Percentiles rank a stretch among this genome's conserved stretches.
Evolutionary conservation across 106 monocot genomes (phyloP).

Genomic region (Platanthera zijinensis): DNA sequence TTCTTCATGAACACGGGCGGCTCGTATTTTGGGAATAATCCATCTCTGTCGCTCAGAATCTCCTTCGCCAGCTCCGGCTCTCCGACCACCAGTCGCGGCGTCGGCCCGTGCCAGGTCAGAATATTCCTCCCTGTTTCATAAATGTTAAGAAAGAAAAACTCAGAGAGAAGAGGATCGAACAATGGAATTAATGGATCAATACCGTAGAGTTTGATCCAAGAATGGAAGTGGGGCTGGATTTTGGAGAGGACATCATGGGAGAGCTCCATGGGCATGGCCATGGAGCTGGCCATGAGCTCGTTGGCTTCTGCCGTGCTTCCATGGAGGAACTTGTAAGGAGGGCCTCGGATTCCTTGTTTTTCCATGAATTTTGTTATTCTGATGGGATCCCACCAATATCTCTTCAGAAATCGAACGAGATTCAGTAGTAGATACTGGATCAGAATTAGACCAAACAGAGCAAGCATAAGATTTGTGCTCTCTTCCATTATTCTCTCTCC

Average conservation of each 20-base stretch:
- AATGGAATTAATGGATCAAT: background rate
- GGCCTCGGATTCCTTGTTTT: constrained; percentile 16
- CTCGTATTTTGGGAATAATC: constrained; percentile 10
- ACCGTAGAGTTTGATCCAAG: constrained; percentile 13
- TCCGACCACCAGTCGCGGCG: constrained; percentile 11
- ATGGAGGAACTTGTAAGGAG: constrained; percentile 10
- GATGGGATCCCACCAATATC: constrained; percentile 13
- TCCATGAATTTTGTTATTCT: constrained; percentile 12
- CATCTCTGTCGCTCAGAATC: constrained; percentile 8
- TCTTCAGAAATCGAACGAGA: constrained; percentile 9
- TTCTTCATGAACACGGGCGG: constrained; percentile 3
- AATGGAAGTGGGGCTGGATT: constrained; percentile 10
- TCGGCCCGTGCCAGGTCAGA: constrained; percentile 15
- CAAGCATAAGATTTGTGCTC: background rate
- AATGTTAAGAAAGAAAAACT: background rate
- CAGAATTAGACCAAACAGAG: background rate
- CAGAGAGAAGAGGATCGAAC: background rate
- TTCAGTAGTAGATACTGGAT: background rate
- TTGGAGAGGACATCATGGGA: constrained; percentile 2
- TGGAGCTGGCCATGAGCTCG: background rate
- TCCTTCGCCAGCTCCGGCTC: constrained; percentile 16
- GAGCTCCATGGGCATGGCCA: constrained; percentile 4
- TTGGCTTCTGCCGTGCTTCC: constrained; percentile 14
- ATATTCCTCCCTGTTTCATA: constrained; percentile 10
- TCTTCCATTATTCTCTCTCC: no score